Evolutionary conservation across 1,284 basidiomycete species (phyloP), one percentile per base, ranked within the genome.

Genomic region (Singerocomus inundabilis): DNA sequence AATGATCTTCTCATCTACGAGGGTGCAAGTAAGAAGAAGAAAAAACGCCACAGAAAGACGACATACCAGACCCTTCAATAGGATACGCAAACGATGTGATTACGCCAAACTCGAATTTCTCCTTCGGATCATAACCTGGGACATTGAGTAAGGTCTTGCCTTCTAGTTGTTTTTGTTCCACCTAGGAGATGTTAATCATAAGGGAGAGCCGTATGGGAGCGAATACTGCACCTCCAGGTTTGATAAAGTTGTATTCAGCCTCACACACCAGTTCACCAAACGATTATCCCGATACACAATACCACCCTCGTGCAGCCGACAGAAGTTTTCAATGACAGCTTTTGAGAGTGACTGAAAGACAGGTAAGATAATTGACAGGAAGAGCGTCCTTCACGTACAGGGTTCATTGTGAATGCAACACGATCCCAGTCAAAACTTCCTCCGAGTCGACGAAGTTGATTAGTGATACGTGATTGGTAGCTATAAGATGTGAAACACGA

Each of bases 211-310:
- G n/a, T n/a, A 32, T 37, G 3, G 29, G 33, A 21, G 25, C 18
- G n/a, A 36, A 34, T n/a, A 59, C 9, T 68, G 40, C 44, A 86
- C 89, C 80, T 99, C 97, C 48, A 99, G 79, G 71, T 98, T 98
- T 43, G 95, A 98, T 8, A 99, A 76, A 0, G 95, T 97, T 9
- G 97, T 99, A 70, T 98, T 98, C 55, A 99, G 74, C 66, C 85
- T 82, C 52, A 94, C 91, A 78, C 96, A 99, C 96, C 97, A 99
- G 70, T 99, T 98, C 58, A 99, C 96, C 44, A 99, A 82, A 32
- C 96, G 85, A 70, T 98, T 99, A 16, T 94, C 95, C 34, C 97
- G 90, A 72, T 99, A 99, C 52, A 99, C 72, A 61, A 94, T 82
- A 7, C 96, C 95, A 46, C 95, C 92, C 67, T 99, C 95, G 65